Evolutionary conservation across 441 rosid genomes (phyloP).

Genomic region (Pelargonium cotyledonis): DNA sequence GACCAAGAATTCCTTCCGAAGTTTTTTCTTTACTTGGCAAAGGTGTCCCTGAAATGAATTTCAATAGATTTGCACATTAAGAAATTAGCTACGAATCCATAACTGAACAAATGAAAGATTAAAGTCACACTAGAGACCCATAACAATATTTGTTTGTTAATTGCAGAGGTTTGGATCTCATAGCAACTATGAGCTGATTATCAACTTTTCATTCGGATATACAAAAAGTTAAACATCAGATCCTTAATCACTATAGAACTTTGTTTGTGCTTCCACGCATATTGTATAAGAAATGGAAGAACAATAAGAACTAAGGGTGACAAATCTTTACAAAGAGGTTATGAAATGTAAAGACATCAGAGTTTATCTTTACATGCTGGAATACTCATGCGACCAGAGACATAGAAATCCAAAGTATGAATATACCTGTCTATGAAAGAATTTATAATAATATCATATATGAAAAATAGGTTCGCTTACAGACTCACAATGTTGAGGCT

Average conservation of each 20-base stretch:
- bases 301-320: not conserved
- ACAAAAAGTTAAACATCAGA: not conserved
- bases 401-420: not conserved
- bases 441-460: not conserved
- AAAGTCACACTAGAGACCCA: not conserved
- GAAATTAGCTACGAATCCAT: not conserved
- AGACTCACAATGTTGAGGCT: not conserved
- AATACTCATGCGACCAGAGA: not conserved
- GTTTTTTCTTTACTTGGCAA: slow-evolving; percentile 40
- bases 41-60: slow-evolving; percentile 37
- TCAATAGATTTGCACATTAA: not conserved
- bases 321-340: not conserved
- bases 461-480: not conserved
- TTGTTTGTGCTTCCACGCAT: not conserved
- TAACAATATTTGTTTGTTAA: not conserved
- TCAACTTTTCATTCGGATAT: not conserved
- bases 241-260: not conserved
- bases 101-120: not conserved
- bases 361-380: not conserved
- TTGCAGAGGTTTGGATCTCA: not conserved
- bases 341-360: not conserved
- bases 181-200: not conserved
- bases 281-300: not conserved
- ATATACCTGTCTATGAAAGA: not conserved
- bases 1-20: slow-evolving; percentile 48